These are phyloP conservation scores for Dothideomycetes sp. DNA, from an alignment of 2,329 filamentous ascomycete genomes.

Conservation along the genomic window DNA sequence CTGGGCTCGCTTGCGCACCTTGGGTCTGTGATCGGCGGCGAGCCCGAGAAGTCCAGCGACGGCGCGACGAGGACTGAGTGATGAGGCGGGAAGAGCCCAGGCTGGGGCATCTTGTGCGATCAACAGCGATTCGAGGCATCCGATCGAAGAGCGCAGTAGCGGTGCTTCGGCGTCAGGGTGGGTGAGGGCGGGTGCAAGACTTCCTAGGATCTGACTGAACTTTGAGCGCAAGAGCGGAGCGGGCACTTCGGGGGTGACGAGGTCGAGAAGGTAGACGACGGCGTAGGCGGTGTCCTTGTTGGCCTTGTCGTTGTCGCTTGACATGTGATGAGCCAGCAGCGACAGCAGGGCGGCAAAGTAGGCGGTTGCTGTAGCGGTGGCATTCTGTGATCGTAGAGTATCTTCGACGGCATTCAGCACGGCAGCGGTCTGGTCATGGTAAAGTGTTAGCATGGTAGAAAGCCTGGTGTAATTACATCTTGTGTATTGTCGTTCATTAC, in stretches of 20 bases:
- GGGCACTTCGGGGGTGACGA: slow-evolving; percentile 77
- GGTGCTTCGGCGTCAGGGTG: slow-evolving; percentile 77
- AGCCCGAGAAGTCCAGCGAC: slow-evolving; percentile 78
- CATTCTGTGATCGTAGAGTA: slow-evolving; percentile 80
- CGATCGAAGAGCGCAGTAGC: slow-evolving; percentile 77
- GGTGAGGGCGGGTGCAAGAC: slow-evolving; percentile 74
- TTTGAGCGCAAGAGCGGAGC: slow-evolving; percentile 83
- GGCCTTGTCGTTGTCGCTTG: slow-evolving; percentile 50
- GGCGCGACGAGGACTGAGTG: slow-evolving; percentile 78
- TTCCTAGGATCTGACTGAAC: slow-evolving; percentile 84
- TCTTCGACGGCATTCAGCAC: slow-evolving; percentile 88
- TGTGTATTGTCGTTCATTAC: background rate
- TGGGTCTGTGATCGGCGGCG: slow-evolving; percentile 78
- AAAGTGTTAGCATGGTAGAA: background rate
- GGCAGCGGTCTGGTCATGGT: slow-evolving; percentile 58
- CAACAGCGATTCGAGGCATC: slow-evolving; percentile 85
- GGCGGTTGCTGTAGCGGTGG: slow-evolving; percentile 72
- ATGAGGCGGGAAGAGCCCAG: slow-evolving; percentile 77
- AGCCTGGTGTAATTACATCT: too few species aligned
- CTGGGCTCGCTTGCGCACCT: slow-evolving; percentile 87
- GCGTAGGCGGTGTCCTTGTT: slow-evolving; percentile 78
- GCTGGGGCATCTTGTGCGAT: slow-evolving; percentile 77
- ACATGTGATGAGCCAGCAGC: slow-evolving; percentile 69
- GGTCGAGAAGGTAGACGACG: slow-evolving; percentile 89
- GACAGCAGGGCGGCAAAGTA: slow-evolving; percentile 95